Conservation (phyloP, 768 basidiomycete genomes). For the Rhodocollybia butyracea region DNA sequence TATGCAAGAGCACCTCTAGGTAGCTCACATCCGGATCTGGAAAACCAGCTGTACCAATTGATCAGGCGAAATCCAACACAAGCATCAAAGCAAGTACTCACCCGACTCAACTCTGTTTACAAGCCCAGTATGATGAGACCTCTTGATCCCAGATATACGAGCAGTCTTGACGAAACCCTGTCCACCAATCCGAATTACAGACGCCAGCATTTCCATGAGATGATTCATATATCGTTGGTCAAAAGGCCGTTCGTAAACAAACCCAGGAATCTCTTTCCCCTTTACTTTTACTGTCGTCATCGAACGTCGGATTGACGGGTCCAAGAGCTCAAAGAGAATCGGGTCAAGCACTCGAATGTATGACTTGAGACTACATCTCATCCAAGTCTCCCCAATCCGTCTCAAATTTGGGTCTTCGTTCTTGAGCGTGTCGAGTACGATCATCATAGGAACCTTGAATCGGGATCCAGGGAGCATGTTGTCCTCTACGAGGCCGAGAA, state of each 20-base stretch:
- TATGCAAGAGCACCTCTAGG: slow-evolving; percentile 70
- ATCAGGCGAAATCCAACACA: slow-evolving; percentile 4
- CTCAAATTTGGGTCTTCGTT: slow-evolving; percentile 71
- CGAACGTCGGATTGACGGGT: slow-evolving; percentile 59
- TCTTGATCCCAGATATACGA: slow-evolving; percentile 56
- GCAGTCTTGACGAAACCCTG: slow-evolving; percentile 82
- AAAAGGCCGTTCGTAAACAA: slow-evolving; percentile 68
- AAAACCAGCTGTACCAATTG: slow-evolving; percentile 24
- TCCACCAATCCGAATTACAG: slow-evolving; percentile 83
- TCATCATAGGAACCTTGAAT: slow-evolving; percentile 84
- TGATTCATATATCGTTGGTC: slow-evolving; percentile 75
- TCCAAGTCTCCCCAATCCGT: slow-evolving; percentile 92
- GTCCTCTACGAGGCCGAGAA: slow-evolving; percentile 51
- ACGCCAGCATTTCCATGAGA: slow-evolving; percentile 72
- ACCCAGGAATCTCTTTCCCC: slow-evolving; percentile 65
- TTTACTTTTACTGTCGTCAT: slow-evolving; percentile 48
- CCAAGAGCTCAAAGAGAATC: slow-evolving; percentile 71
- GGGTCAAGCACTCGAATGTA: slow-evolving; percentile 93
- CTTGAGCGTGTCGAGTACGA: slow-evolving; percentile 79
- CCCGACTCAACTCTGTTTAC: slow-evolving; percentile 58
- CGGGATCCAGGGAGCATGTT: slow-evolving; percentile 73
- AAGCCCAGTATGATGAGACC: slow-evolving; percentile 63
- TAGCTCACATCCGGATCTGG: slow-evolving; percentile 60
- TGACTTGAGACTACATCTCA: slow-evolving; percentile 90
- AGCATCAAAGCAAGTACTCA: slow-evolving; percentile 24